phyloP scores from a whole-genome alignment of 495 filamentous ascomycete species.

The Thermothielavioides terrestris region DNA sequence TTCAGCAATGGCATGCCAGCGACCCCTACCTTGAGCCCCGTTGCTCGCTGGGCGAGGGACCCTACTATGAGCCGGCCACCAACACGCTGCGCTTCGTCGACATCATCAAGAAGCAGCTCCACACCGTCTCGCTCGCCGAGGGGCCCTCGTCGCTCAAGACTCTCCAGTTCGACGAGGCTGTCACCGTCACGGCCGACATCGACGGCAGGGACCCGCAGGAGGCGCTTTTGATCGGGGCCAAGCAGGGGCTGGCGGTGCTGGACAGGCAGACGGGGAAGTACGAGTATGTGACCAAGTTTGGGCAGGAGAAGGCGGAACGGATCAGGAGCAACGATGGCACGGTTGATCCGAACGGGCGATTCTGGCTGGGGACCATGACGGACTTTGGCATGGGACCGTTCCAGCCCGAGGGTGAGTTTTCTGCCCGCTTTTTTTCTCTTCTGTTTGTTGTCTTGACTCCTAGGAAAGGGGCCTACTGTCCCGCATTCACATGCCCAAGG shows the following conservation, averaged over 20 bases:
- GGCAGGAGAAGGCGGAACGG: slow-evolving; percentile 35
- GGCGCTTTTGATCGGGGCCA: slow-evolving; percentile 68
- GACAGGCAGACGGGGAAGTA: slow-evolving; percentile 57
- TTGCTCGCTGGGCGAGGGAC: slow-evolving; percentile 74
- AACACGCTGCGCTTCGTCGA: slow-evolving; percentile 82
- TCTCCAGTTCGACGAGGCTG: slow-evolving; percentile 57
- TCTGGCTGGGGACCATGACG: slow-evolving; percentile 88
- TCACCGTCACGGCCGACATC: slow-evolving; percentile 78
- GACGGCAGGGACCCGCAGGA: slow-evolving; percentile 53
- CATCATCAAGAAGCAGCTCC: slow-evolving; percentile 70
- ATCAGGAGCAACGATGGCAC: slow-evolving; percentile 72
- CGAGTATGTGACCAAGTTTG: slow-evolving; percentile 36
- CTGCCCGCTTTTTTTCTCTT: neutral
- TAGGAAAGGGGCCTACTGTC: neutral
- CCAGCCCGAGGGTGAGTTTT: slow-evolving; percentile 45
- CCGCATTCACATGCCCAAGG: slow-evolving; percentile 16
- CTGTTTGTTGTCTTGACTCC: neutral
- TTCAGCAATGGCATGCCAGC: slow-evolving; percentile 38
- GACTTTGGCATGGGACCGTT: slow-evolving; percentile 51
- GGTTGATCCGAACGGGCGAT: slow-evolving; percentile 70
- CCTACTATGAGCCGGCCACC: slow-evolving; percentile 61
- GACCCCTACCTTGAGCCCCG: slow-evolving; percentile 69
- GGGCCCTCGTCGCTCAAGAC: slow-evolving; percentile 57
- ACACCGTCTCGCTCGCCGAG: slow-evolving; percentile 58
- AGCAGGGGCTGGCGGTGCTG: slow-evolving; percentile 69